phyloP scores from a whole-genome alignment of 2,329 filamentous ascomycete genomes.

The Decorospora gaudefroyi region DNA sequence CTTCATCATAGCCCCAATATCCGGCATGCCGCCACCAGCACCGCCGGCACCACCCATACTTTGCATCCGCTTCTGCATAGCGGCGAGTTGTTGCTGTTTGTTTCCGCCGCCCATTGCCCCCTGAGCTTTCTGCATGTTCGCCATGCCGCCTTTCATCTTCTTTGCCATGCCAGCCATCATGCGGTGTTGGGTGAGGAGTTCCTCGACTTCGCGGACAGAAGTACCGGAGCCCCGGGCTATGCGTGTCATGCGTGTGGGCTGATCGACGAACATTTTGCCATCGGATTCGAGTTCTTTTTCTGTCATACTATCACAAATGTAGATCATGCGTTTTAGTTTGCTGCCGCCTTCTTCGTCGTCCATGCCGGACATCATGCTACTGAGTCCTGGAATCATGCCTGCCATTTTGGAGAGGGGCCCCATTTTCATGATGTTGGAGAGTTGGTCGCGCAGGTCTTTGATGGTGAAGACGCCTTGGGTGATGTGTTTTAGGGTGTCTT shows the following conservation, averaged over 20 bases:
- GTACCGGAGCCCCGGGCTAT: conserved; percentile 90
- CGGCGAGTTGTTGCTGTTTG: conserved; percentile 89
- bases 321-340: conserved; percentile 97
- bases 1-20: conserved; percentile 87
- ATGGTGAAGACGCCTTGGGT: conserved; percentile 95
- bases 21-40: conserved; percentile 65
- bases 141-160: conserved; percentile 97
- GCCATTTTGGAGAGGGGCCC: conserved; percentile 96
- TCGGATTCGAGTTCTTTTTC: conserved; percentile 93
- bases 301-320: conserved; percentile 98
- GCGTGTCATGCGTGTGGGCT: conserved; percentile 89
- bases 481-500: conserved; percentile 99
- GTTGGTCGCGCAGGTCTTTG: conserved; percentile 89
- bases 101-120: conserved; percentile 88
- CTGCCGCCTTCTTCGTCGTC: conserved; percentile 94
- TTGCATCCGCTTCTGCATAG: conserved; percentile 94
- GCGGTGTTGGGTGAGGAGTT: conserved; percentile 93
- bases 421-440: conserved; percentile 99
- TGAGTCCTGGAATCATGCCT: conserved; percentile 96
- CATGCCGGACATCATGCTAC: conserved; percentile 91
- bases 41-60: conserved; percentile 78
- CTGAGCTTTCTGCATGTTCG: conserved; percentile 94
- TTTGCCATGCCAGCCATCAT: conserved; percentile 99
- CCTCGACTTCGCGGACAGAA: conserved; percentile 89
- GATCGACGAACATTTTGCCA: conserved; percentile 89